Base-by-base conservation (phyloP, 2,329 filamentous ascomycete species). In the Fusarium xyrophilum region DNA sequence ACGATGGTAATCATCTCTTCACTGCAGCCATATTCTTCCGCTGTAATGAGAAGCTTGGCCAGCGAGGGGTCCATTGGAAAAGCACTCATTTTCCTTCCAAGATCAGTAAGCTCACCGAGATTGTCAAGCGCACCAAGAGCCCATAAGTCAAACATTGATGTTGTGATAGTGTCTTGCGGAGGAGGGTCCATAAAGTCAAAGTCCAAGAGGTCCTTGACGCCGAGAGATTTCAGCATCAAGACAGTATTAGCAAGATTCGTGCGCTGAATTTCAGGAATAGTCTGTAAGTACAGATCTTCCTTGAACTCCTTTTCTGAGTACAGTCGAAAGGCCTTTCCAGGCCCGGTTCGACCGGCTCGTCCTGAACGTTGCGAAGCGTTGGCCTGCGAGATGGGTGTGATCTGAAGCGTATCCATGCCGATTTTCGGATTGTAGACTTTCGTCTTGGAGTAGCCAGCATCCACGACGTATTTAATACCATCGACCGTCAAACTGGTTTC, bases 151-250 rank as follows among this genome's bases (percentile, higher is more conserved):
- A 98, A 99, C 36, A 99, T 89, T 6, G 94, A 97, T 0, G 96
- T 99, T 1, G 93, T 95, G 70, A 99, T 98, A 1, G 94, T 97
- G 75, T 99, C 96, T 79, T 99, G 96, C 0, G 96, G 96, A 10
- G 96, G 96, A 3, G 96, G 96, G 72, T 99, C 96, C 95, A 99
- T 98, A 74, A 99, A 99, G 77, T 98, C 93, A 75, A 99, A 99
- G 78, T 99, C 95, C 2, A 99, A 82, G 13, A 99, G 84, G 71
- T 99, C 94, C 75, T 93, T 95, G 21, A 99, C 95, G 0, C 96
- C 96, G 1, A 99, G 86, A 0, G 93, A 97, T 76, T 99, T 99
- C 47, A 99, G 85, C 50, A 99, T 87, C 17, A 99, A 84, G 6
- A 99, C 95, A 0, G 94, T 98, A 73, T 98, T 98, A 74, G 93